phyloP scores from a whole-genome alignment of 495 filamentous ascomycete genomes.

The Penicillium chermesinum region DNA sequence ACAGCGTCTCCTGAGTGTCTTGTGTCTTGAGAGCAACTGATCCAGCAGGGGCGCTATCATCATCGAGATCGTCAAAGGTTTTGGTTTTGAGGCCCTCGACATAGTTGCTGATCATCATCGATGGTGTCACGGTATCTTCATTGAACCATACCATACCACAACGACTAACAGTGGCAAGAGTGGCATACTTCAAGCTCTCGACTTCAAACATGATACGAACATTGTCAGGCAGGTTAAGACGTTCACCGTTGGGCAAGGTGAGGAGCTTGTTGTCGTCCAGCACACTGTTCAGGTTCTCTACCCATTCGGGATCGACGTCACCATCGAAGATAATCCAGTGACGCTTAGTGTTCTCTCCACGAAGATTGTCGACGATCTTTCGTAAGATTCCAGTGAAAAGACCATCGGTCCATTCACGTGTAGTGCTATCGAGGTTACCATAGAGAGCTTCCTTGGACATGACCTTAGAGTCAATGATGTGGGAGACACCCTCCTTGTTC shows the following conservation, averaged over 20 bases:
- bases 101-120: conserved; percentile 91
- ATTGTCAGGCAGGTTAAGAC: conserved; percentile 86
- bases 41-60: conserved; percentile 78
- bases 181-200: conserved; percentile 96
- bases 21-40: conserved; percentile 71
- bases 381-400: conserved; percentile 95
- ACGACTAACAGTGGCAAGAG: conserved; percentile 92
- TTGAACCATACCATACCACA: conserved; percentile 99
- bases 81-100: conserved; percentile 74
- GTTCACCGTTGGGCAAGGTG: conserved; percentile 94
- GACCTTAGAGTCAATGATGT: conserved; percentile 98
- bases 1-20: conserved; percentile 68
- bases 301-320: conserved; percentile 98
- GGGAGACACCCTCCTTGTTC: conserved; percentile 85
- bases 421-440: conserved; percentile 91
- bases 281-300: conserved; percentile 98
- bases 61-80: conserved; percentile 89
- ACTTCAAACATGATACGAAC: conserved; percentile 99
- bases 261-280: conserved; percentile 97
- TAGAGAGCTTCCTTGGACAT: conserved; percentile 99
- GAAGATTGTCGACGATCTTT: conserved; percentile 97
- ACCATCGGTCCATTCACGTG: conserved; percentile 96
- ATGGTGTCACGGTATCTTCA: conserved; percentile 87
- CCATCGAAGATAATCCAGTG: conserved; percentile 99
- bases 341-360: conserved; percentile 90